Base-by-base conservation (phyloP, 2,329 filamentous ascomycete species). In the Pseudogymnoascus sp. region DNA sequence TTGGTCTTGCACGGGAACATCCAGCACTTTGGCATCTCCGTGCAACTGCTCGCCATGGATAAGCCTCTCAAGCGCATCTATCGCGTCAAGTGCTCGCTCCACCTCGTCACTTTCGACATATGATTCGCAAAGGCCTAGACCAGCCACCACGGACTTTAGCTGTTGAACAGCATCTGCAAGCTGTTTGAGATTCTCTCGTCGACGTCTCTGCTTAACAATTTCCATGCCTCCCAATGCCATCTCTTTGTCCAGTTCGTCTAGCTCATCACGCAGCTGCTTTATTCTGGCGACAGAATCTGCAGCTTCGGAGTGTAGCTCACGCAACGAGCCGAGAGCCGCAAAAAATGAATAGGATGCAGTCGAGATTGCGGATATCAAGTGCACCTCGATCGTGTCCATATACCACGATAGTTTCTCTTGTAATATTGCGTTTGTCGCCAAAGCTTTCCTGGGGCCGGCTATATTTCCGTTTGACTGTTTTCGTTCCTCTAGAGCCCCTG, bases 361-460 rank as follows among this genome's bases (percentile, higher is more conserved):
- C 2, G 93, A 97, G 66, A 99, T 99, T 0, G 92, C 96, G 33
- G 91, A 91, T 69, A 99, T 97, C 6, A 99, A 80, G 73, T 99
- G 94, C 62, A 99, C 91, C 73, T 99, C 94, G 21, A 99, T 92
- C 0, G 94, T 99, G 73, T 99, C 94, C 92, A 99, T 96, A 74
- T 99, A 99, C 94, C 94, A 99, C 0, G 94, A 97, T 11, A 99
- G 80, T 75, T 99, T 99, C 75, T 99, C 94, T 73, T 99, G 94
- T 37, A 99, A 75, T 64, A 99, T 99, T 0, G 94, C 94, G 75
- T 99, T 99, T 0, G 92, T 97, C 6, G 93, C 93, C 28, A 99
- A 79, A 1, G 91, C 90, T 73, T 97, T 97, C 65, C 93, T 84
- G 7, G 89, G 86, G 10, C 82, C 81, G 21, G 82, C 76, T 0